These are phyloP conservation scores for Colletotrichum chlorophyti DNA, from an alignment of 2,329 filamentous ascomycete genomes.

Conservation along the genomic window DNA sequence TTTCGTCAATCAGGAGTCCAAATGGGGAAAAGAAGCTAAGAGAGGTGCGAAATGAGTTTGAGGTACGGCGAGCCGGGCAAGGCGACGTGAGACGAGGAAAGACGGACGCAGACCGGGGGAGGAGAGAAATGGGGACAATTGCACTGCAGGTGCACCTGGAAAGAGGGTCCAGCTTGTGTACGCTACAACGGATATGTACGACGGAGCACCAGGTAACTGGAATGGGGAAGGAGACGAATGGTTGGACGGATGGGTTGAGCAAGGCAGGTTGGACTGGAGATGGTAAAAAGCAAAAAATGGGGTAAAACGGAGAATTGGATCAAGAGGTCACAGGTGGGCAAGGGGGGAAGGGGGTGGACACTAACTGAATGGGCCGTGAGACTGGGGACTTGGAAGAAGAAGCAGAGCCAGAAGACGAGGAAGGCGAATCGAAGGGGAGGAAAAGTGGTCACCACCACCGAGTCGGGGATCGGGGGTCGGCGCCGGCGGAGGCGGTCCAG, in stretches of 20 bases:
- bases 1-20: not conserved
- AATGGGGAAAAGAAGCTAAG: not conserved
- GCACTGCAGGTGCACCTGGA: conserved; percentile 10
- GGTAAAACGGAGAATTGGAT: conserved; percentile 21
- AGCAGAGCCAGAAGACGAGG: too few species aligned
- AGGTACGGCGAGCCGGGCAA: not conserved
- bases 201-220: conserved; percentile 24
- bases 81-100: not conserved
- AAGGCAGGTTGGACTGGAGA: not conserved
- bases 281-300: conserved; percentile 21
- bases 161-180: too few species aligned
- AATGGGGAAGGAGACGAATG: conserved; percentile 1
- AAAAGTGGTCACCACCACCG: too few species aligned
- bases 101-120: too few species aligned
- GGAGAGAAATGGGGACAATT: conserved; percentile 16
- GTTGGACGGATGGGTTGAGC: not conserved
- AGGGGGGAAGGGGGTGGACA: conserved; percentile 6
- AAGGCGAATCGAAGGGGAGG: too few species aligned
- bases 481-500: too few species aligned
- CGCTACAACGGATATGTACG: too few species aligned
- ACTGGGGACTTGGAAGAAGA: too few species aligned
- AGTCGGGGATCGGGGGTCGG: not conserved
- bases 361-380: too few species aligned
- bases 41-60: not conserved
- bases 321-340: not conserved